Evolutionary conservation across 2,329 filamentous ascomycete species (phyloP).

Genomic region (Fusarium sambucinum): DNA sequence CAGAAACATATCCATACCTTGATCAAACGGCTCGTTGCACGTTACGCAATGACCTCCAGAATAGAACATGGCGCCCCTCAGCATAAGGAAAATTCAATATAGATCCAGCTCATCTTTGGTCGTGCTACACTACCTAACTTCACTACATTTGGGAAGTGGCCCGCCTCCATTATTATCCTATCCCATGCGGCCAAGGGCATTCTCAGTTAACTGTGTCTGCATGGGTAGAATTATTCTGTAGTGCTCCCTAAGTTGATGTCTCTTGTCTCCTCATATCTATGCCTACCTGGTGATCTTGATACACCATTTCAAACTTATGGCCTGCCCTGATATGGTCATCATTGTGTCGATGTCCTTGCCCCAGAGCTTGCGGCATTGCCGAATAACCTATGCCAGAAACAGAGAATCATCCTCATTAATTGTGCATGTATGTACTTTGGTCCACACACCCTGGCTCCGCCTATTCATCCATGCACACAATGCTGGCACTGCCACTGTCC

Average conservation of each 20-base stretch:
- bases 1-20: constrained; percentile 24
- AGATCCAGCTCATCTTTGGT: constrained; percentile 9
- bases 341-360: not conserved
- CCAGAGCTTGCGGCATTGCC: constrained; percentile 7
- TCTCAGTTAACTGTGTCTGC: constrained; percentile 14
- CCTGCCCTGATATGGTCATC: not conserved
- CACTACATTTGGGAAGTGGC: not conserved
- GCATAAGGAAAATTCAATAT: constrained; percentile 16
- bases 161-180: constrained; percentile 13
- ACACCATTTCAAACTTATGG: not conserved
- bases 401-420: constrained; percentile 5
- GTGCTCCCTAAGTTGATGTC: constrained; percentile 15
- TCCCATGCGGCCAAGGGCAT: constrained; percentile 5
- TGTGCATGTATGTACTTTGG: constrained; percentile 16
- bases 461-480: constrained; percentile 32
- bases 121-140: constrained; percentile 5
- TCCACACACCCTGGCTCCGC: constrained; percentile 39
- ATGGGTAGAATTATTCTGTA: constrained; percentile 4
- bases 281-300: not conserved
- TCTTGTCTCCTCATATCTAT: constrained; percentile 24
- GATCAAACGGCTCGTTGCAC: constrained; percentile 16
- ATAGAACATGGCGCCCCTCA: not conserved
- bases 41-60: constrained; percentile 3
- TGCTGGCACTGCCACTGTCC: constrained; percentile 40
- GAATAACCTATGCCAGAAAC: constrained; percentile 14